phyloP scores from a whole-genome alignment of 495 filamentous ascomycete species.

The Sphaerosporella brunnea region DNA sequence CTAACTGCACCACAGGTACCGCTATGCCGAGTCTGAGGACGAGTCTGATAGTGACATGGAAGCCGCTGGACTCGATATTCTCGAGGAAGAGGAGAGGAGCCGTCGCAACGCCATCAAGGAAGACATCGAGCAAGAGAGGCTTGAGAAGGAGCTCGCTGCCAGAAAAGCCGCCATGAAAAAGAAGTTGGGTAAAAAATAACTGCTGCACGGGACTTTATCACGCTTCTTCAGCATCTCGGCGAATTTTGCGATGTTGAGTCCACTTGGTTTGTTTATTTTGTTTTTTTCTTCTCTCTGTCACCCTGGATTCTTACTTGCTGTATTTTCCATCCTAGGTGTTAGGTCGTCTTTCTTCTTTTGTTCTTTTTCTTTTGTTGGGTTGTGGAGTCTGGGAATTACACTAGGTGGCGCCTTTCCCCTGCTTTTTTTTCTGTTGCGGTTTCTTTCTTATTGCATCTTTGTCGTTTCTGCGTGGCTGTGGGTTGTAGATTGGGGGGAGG shows the following conservation, averaged over 20 bases:
- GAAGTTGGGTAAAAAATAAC: conserved; percentile 7
- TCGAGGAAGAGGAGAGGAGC: conserved; percentile 39
- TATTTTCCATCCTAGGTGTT: too few species aligned
- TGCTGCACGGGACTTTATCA: too few species aligned
- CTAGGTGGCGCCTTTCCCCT: too few species aligned
- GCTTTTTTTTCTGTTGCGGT: too few species aligned
- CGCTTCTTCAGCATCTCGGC: too few species aligned
- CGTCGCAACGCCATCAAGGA: conserved; percentile 33
- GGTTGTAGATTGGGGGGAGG: too few species aligned
- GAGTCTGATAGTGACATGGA: conserved; percentile 45
- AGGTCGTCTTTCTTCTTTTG: too few species aligned
- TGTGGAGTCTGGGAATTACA: too few species aligned
- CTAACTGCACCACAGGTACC: conserved; percentile 14
- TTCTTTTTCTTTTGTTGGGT: too few species aligned
- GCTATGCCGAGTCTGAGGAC: conserved; percentile 29
- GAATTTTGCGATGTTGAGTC: not conserved
- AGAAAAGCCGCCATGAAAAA: conserved; percentile 21
- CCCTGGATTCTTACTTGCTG: too few species aligned
- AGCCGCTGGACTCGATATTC: conserved; percentile 40
- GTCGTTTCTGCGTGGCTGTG: too few species aligned
- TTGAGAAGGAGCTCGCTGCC: conserved; percentile 20
- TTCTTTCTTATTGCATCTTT: too few species aligned
- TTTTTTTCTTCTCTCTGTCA: not conserved
- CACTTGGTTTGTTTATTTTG: not conserved
- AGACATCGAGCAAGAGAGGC: conserved; percentile 29